Evolutionary conservation across 2,329 filamentous ascomycete species (phyloP), one percentile per base, ranked within the genome.

Genomic region (Stachybotrys chartarum): DNA sequence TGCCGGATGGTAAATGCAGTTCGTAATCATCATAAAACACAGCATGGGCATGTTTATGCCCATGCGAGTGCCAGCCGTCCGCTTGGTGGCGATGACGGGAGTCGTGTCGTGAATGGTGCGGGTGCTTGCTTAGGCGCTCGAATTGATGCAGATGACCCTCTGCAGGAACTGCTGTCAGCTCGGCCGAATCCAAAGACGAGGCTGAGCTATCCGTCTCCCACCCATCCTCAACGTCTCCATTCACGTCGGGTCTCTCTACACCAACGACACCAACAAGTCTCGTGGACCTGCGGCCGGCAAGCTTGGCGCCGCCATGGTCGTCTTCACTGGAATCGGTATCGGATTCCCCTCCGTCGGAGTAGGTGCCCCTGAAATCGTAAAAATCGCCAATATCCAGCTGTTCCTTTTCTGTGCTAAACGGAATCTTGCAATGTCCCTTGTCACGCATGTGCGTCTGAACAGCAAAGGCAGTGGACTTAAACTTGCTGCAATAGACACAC

Each of bases 361-460:
- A 99, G 1, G 94, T 96, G 73, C 89, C 90, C 61, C 90, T 83
- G 80, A 99, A 99, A 68, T 99, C 94, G 72, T 99, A 99, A 71
- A 90, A 97, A 61, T 97, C 90, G 55, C 94, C 94, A 66, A 99
- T 90, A 55, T 95, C 91, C 32, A 97, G 81, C 75, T 97, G 91
- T 67, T 97, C 91, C 42, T 88, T 87, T 68, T 97, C 90, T 0
- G 86, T 87, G 53, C 87, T 85, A 70, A 93, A 99, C 0, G 91
- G 92, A 63, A 99, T 95, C 82, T 92, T 96, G 80, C 93, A 97
- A 73, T 99, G 94, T 1, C 91, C 88, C 68, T 91, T 93, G 70
- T 99, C 94, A 49, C 91, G 86, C 94, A 99, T 99, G 70, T 99
- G 94, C 0, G 92, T 97, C 68, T 97, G 92, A 30, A 92, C 84